Percentiles rank a stretch among this genome's conserved stretches.
Evolutionary conservation across 73 alveolate genomes (phyloP).

Genomic region (Urostyla sp.): DNA sequence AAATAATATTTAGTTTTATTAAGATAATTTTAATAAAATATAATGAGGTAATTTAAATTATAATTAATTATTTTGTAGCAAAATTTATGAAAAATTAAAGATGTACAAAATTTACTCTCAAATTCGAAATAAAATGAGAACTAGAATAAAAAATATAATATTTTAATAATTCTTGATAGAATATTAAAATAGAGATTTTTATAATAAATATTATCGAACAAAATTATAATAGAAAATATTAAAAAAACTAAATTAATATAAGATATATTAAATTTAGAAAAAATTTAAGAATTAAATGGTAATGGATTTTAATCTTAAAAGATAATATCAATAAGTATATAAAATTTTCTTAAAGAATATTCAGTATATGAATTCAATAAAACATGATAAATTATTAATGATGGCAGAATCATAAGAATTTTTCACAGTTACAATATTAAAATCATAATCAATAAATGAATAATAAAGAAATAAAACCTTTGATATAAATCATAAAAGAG

Average conservation of each 20-base stretch:
- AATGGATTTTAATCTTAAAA: neutral
- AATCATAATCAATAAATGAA: neutral
- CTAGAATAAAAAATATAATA: too few relatives aligned
- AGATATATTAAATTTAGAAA: neutral
- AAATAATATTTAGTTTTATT: neutral
- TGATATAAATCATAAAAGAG: neutral
- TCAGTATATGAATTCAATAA: neutral
- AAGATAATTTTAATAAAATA: neutral
- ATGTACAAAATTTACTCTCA: neutral
- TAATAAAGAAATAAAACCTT: neutral
- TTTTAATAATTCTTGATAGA: neutral
- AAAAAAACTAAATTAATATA: neutral
- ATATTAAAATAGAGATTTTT: neutral
- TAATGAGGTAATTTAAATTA: too few relatives aligned
- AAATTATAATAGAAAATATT: neutral
- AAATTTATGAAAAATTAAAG: neutral
- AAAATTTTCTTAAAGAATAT: neutral
- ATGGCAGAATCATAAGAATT: slow-evolving; percentile 1
- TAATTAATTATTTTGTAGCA: too few relatives aligned
- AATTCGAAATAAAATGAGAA: neutral
- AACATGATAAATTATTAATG: neutral
- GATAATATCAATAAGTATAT: neutral
- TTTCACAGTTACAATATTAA: slow-evolving; percentile 1
- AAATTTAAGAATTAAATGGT: neutral
- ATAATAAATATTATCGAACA: too few relatives aligned